A percentile compares a stretch with the other conserved stretches of the same genome.
Evolutionary conservation across 169 alveolate genomes (phyloP).

Genomic region (Plasmodium sp.): DNA sequence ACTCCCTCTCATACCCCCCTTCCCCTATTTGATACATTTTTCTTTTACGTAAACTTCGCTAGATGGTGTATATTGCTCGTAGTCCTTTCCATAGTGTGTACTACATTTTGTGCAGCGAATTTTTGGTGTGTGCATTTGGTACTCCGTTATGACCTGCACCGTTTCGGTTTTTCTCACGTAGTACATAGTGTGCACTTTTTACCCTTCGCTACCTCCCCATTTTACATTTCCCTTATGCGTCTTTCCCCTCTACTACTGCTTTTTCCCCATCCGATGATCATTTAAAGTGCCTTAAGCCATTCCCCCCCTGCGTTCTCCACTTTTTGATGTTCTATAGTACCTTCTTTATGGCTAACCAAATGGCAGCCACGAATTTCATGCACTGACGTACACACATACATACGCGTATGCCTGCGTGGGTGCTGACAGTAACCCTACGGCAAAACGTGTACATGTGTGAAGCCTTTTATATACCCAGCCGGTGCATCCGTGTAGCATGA

Average conservation of each 20-base stretch:
- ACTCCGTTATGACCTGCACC: background rate
- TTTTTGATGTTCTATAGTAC: background rate
- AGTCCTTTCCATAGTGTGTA: background rate
- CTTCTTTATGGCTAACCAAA: background rate
- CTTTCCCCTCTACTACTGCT: background rate
- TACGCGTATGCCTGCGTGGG: background rate
- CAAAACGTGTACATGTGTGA: background rate
- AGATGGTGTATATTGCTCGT: background rate
- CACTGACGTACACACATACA: background rate
- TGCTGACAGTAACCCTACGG: background rate
- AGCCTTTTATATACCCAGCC: background rate
- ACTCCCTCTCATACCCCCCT: background rate
- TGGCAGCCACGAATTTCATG: background rate
- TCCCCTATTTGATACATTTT: background rate
- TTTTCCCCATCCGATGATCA: background rate
- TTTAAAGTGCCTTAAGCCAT: background rate
- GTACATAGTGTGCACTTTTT: background rate
- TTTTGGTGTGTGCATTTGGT: background rate
- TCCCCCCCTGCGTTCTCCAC: background rate
- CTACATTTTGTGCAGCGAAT: background rate
- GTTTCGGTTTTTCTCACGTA: background rate
- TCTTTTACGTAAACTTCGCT: background rate
- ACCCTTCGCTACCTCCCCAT: background rate
- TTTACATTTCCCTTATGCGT: background rate
- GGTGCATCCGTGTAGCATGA: background rate